Conservation (phyloP, 371 early-diverging fungal species). For the Mucor plumbeus region DNA sequence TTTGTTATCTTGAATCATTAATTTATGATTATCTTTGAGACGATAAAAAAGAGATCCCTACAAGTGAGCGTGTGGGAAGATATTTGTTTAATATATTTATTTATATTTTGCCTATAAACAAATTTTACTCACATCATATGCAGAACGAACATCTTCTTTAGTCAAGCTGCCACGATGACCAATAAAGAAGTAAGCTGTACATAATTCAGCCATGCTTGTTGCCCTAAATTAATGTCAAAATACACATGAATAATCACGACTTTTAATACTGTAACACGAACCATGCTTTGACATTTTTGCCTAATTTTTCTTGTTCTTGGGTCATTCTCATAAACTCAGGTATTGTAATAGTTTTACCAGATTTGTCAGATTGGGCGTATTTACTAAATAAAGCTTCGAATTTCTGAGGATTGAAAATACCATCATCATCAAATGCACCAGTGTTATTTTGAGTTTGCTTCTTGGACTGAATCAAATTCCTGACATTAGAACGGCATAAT, state of each 20-base stretch:
- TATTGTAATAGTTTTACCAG: slow-evolving; percentile 39
- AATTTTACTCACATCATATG: slow-evolving; percentile 40
- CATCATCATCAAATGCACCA: slow-evolving; percentile 36
- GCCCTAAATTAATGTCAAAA: slow-evolving; percentile 23
- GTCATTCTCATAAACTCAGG: slow-evolving; percentile 38
- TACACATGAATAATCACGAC: background rate
- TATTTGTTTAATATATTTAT: too few species aligned
- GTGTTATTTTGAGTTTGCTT: slow-evolving; percentile 19
- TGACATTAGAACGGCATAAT: slow-evolving; percentile 24
- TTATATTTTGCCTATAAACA: background rate
- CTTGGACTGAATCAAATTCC: slow-evolving; percentile 14
- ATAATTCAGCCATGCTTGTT: slow-evolving; percentile 30
- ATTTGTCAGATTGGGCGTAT: slow-evolving; percentile 38
- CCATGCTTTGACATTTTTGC: slow-evolving; percentile 22
- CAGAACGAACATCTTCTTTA: slow-evolving; percentile 38
- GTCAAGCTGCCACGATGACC: slow-evolving; percentile 37
- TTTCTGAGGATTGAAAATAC: slow-evolving; percentile 35
- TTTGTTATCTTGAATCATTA: slow-evolving; percentile 8
- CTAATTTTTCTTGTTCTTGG: slow-evolving; percentile 30
- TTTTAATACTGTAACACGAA: background rate
- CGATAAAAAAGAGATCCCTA: slow-evolving; percentile 35
- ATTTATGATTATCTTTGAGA: slow-evolving; percentile 14
- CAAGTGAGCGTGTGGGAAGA: background rate
- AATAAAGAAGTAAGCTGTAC: slow-evolving; percentile 41
- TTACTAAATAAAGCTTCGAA: slow-evolving; percentile 39